Conservation (phyloP, 2,329 filamentous ascomycete species). For the Aspergillus sp. region DNA sequence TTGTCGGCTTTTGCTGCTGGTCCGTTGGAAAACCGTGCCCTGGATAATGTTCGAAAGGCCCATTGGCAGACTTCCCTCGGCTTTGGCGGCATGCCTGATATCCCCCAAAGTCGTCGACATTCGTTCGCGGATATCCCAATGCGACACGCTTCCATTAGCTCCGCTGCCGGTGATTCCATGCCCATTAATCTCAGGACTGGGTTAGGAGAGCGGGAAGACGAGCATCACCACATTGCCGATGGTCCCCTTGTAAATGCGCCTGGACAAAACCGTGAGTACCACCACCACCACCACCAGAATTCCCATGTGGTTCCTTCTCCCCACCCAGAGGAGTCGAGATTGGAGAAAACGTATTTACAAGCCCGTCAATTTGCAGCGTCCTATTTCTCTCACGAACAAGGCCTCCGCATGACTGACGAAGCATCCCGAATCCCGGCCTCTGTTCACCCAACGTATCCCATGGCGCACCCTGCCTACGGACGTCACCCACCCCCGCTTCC, state of each 20-base stretch:
- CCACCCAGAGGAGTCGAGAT: conserved; percentile 20
- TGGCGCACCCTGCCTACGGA: conserved; percentile 27
- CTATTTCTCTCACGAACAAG: conserved; percentile 36
- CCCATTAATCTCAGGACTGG: conserved; percentile 14
- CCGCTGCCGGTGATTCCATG: conserved; percentile 23
- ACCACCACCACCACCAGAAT: conserved; percentile 3
- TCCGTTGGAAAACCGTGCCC: conserved; percentile 34
- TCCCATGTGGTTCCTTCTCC: conserved; percentile 26
- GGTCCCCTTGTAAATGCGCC: conserved; percentile 28
- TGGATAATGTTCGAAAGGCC: conserved; percentile 40
- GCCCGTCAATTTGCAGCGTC: conserved; percentile 34
- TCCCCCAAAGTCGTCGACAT: conserved; percentile 44
- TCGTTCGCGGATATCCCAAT: conserved; percentile 45
- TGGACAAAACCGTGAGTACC: conserved; percentile 38
- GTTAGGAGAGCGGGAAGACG: conserved; percentile 30
- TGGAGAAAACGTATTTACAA: conserved; percentile 28
- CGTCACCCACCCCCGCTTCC: conserved; percentile 30
- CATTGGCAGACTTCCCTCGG: conserved; percentile 46
- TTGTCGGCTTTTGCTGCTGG: conserved; percentile 22
- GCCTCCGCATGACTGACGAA: conserved; percentile 26
- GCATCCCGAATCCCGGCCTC: conserved; percentile 28
- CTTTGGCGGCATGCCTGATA: conserved; percentile 39
- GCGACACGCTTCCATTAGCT: conserved; percentile 37
- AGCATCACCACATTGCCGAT: conserved; percentile 29
- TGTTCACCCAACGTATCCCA: conserved; percentile 33